Percentiles rank a stretch among this genome's conserved stretches.
These are phyloP conservation scores for Stagonosporopsis vannaccii DNA, from an alignment of 2,329 filamentous ascomycete species.

Conservation along the genomic window DNA sequence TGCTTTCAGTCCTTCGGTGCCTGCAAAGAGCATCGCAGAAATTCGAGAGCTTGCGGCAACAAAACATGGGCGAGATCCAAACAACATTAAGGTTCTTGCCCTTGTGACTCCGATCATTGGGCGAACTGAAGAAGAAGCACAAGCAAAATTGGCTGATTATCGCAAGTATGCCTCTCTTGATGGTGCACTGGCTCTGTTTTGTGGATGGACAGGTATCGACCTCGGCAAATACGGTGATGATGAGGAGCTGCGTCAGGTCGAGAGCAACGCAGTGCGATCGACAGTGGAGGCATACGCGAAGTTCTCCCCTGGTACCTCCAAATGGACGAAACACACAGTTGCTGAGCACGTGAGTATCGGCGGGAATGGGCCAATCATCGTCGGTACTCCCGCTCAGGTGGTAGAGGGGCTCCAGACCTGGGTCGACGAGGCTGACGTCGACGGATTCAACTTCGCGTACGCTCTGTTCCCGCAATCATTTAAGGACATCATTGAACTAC, in stretches of 20 bases:
- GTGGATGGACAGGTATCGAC: conserved; percentile 77
- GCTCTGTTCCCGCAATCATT: conserved; percentile 72
- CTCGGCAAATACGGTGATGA: conserved; percentile 67
- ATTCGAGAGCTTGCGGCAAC: conserved; percentile 64
- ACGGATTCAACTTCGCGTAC: conserved; percentile 78
- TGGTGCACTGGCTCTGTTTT: conserved; percentile 74
- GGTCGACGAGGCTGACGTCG: conserved; percentile 73
- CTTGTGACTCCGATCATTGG: conserved; percentile 72
- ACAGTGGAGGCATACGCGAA: conserved; percentile 64
- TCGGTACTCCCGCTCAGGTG: conserved; percentile 70
- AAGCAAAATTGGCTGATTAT: conserved; percentile 68
- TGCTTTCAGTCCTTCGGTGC: conserved; percentile 45
- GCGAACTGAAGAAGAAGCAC: conserved; percentile 69
- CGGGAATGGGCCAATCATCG: conserved; percentile 69
- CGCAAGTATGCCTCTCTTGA: conserved; percentile 68
- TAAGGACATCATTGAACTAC: conserved; percentile 70
- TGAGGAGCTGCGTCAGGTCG: conserved; percentile 68
- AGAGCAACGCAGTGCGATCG: conserved; percentile 67
- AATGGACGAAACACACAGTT: conserved; percentile 76
- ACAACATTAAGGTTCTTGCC: conserved; percentile 71
- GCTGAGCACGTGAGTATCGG: conserved; percentile 73
- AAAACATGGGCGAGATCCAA: conserved; percentile 64
- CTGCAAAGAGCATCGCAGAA: conserved; percentile 68
- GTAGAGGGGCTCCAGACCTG: conserved; percentile 73
- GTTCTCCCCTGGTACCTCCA: conserved; percentile 65